Percentiles rank a stretch among this genome's conserved stretches.
Conservation (phyloP, 495 filamentous ascomycete species). For the Penicillium antarcticum region DNA sequence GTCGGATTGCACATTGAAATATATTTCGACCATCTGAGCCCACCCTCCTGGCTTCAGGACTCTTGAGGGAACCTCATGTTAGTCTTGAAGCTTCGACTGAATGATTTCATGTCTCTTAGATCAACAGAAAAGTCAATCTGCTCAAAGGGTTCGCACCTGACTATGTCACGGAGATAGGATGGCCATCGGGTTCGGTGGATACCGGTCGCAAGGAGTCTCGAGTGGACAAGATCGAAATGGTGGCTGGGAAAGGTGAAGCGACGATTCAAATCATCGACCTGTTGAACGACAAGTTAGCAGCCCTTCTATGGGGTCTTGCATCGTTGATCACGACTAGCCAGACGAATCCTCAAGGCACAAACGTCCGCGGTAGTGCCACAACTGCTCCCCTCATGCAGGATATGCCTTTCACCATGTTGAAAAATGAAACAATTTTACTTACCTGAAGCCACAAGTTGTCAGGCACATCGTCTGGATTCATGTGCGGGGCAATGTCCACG, state of each 20-base stretch:
- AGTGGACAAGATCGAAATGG: slow-evolving; percentile 89
- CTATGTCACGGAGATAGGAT: slow-evolving; percentile 76
- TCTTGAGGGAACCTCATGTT: slow-evolving; percentile 27
- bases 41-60: slow-evolving; percentile 71
- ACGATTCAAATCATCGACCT: slow-evolving; percentile 77
- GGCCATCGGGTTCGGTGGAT: slow-evolving; percentile 76
- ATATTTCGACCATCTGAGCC: slow-evolving; percentile 89
- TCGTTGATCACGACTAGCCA: background rate
- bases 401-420: background rate
- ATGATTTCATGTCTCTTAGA: background rate
- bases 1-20: slow-evolving; percentile 85
- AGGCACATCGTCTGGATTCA: slow-evolving; percentile 65
- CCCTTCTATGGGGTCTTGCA: background rate
- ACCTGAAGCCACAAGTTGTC: slow-evolving; percentile 71
- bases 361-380: background rate
- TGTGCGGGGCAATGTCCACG: slow-evolving; percentile 74
- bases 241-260: slow-evolving; percentile 71
- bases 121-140: background rate
- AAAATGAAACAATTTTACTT: slow-evolving; percentile 15
- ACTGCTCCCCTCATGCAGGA: background rate
- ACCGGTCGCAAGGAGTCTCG: slow-evolving; percentile 72
- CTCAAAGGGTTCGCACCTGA: slow-evolving; percentile 39
- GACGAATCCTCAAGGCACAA: background rate
- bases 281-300: slow-evolving; percentile 24
- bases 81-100: slow-evolving; percentile 8